Percentiles rank a stretch among this genome's conserved stretches.
Conservation (phyloP, 768 basidiomycete genomes). For the Termitomyces sp. region DNA sequence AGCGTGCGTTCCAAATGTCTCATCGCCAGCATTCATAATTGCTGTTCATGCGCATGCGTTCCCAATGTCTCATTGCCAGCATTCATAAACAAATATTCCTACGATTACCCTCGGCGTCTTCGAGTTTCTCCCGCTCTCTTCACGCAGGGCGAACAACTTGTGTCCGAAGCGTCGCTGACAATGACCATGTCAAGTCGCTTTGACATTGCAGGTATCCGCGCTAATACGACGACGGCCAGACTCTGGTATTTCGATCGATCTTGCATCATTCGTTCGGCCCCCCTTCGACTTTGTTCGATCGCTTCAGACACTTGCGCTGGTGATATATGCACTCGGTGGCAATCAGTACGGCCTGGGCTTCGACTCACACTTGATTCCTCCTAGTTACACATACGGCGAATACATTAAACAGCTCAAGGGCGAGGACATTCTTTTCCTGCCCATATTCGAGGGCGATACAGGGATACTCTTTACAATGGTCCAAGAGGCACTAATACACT, state of each 20-base stretch:
- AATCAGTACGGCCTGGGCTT: background rate
- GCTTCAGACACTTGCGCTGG: conserved; percentile 16
- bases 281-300: conserved; percentile 18
- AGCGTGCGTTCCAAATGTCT: background rate
- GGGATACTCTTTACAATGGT: background rate
- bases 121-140: background rate
- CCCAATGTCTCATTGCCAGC: background rate
- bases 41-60: background rate
- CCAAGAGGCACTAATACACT: conserved; percentile 1
- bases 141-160: background rate
- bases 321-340: conserved; percentile 14
- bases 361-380: background rate
- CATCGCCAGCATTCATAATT: background rate
- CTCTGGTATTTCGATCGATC: conserved; percentile 25
- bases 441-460: background rate
- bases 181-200: conserved; percentile 13
- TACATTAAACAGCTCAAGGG: background rate
- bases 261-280: conserved; percentile 14
- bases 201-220: conserved; percentile 17
- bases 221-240: conserved; percentile 12
- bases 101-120: background rate
- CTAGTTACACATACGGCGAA: background rate
- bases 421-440: background rate
- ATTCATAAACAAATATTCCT: background rate
- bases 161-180: background rate